Conservation (phyloP, 768 basidiomycete genomes). For the Hirschioporus abietinus region DNA sequence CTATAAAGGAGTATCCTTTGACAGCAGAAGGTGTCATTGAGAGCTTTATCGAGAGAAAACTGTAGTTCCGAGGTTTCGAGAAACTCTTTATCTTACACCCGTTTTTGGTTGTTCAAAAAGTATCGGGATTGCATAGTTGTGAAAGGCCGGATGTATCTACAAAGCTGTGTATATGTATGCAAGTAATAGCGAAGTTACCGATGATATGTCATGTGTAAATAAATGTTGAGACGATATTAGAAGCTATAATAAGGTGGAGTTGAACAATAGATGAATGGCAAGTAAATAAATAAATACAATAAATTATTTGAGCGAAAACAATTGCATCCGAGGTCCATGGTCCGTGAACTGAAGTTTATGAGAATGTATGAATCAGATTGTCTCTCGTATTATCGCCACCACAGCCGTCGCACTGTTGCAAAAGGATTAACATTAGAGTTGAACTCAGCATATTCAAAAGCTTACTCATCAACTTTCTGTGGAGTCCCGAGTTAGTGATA, state of each 20-base stretch:
- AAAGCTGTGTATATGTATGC: not conserved
- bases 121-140: not conserved
- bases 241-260: not conserved
- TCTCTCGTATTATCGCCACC: conserved; percentile 64
- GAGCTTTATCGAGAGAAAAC: conserved; percentile 70
- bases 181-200: not conserved
- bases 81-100: not conserved
- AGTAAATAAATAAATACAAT: not conserved
- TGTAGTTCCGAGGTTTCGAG: conserved; percentile 26
- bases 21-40: conserved; percentile 71
- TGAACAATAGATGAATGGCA: not conserved
- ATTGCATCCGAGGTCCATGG: not conserved
- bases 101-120: not conserved
- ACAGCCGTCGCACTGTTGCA: conserved; percentile 37
- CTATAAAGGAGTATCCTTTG: conserved; percentile 74
- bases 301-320: not conserved
- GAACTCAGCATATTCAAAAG: conserved; percentile 10
- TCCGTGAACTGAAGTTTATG: not conserved
- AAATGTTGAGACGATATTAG: not conserved
- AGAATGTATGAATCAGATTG: conserved; percentile 25
- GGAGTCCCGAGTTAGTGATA: conserved; percentile 7
- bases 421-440: not conserved
- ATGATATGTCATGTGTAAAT: not conserved
- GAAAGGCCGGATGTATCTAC: not conserved
- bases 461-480: conserved; percentile 81